phyloP scores from a whole-genome alignment of 441 rosid genomes.

The Pelargonium citronellum region DNA sequence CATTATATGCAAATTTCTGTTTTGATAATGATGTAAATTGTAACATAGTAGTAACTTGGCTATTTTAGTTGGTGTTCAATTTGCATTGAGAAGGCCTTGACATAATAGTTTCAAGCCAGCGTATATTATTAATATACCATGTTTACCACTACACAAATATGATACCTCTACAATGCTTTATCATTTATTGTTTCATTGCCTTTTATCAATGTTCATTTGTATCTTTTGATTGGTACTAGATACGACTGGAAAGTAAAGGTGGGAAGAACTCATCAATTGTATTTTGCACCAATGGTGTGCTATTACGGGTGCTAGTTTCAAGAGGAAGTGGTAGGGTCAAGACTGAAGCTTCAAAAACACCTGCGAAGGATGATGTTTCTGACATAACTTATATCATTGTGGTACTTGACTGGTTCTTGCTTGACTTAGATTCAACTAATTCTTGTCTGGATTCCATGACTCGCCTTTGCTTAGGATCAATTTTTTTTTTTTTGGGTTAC shows the following conservation, averaged over 20 bases:
- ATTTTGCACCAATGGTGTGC: constrained; percentile 94
- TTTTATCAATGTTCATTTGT: constrained; percentile 12
- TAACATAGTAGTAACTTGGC: background rate
- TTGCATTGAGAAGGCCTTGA: background rate
- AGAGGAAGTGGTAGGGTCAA: constrained; percentile 37
- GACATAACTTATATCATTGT: constrained; percentile 88
- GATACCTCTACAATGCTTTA: background rate
- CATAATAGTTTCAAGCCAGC: background rate
- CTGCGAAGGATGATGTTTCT: constrained; percentile 36
- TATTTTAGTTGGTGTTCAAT: background rate
- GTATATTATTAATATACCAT: background rate
- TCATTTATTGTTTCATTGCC: background rate
- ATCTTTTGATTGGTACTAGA: constrained; percentile 32
- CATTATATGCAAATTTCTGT: background rate
- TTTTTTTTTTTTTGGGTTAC: background rate
- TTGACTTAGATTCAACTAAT: background rate
- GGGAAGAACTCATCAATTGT: constrained; percentile 81
- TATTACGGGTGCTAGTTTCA: constrained; percentile 72
- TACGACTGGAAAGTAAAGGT: constrained; percentile 87
- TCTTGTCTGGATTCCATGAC: constrained; percentile 1
- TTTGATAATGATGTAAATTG: background rate
- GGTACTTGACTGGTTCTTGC: constrained; percentile 40
- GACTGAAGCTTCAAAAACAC: constrained; percentile 26
- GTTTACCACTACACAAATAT: background rate
- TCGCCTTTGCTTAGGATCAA: background rate